Conservation (phyloP, 2,329 filamentous ascomycete genomes). For the Xylariaceae sp. region DNA sequence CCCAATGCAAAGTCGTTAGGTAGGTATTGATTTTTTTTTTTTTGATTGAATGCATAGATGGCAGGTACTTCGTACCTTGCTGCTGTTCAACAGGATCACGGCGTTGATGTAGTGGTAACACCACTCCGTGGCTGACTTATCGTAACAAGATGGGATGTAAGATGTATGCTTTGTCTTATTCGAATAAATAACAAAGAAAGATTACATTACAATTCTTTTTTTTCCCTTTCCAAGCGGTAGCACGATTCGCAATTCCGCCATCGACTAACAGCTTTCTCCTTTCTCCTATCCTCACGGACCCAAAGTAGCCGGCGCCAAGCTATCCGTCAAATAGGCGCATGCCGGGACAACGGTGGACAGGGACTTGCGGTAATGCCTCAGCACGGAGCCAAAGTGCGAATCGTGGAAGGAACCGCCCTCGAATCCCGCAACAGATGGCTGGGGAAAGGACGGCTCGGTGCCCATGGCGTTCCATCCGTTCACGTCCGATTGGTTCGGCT, state of each 20-base stretch:
- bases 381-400: conserved; percentile 1
- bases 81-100: too few relatives aligned
- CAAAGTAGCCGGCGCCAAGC: conserved; percentile 1
- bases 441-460: conserved; percentile 4
- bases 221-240: neutral
- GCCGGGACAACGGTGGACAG: neutral
- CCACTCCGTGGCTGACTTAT: too few relatives aligned
- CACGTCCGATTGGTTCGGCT: neutral
- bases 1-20: too few relatives aligned
- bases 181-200: too few relatives aligned
- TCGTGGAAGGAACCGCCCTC: conserved; percentile 5
- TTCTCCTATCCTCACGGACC: neutral
- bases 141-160: too few relatives aligned
- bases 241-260: neutral
- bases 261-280: neutral
- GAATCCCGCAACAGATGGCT: neutral
- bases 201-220: neutral
- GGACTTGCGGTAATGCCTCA: neutral
- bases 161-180: too few relatives aligned
- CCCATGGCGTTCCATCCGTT: conserved; percentile 2
- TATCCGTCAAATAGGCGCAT: neutral
- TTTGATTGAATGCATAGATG: too few relatives aligned
- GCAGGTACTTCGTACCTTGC: too few relatives aligned
- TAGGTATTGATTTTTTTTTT: too few relatives aligned
- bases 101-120: too few relatives aligned